Base-by-base conservation (phyloP, 2,329 filamentous ascomycete species). In the Aureobasidium sp. region DNA sequence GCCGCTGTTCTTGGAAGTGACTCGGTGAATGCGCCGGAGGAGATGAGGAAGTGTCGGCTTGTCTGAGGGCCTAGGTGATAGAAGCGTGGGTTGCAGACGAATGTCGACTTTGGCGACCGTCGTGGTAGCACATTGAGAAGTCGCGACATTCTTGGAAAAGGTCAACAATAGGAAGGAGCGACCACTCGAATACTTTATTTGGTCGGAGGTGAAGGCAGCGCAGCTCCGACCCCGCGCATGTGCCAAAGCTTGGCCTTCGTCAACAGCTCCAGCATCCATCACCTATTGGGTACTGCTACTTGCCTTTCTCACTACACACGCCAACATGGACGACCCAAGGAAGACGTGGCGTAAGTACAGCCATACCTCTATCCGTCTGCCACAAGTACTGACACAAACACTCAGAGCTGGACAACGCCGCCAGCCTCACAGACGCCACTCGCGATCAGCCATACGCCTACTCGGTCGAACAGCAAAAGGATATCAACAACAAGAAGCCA, bases 391-490 rank as follows among this genome's bases (percentile, higher is more conserved):
- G n/a, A 63, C 64, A 63, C 34, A 17, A 29, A 17, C 15, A 42
- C 52, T 2, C 71, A 96, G 93, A 96, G 82, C 84, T 94, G 72
- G 90, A 96, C 74, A 96, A 96, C 75, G 86, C 88, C 64, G 80
- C 78, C 76, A 83, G 87, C 72, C 84, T 97, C 64, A 86, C 96
- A 70, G 92, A 99, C 73, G 84, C 89, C 59, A 85, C 85, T 68
- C 89, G 91, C 70, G 94, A 99, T 76, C 91, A 91, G 49, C 90
- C 99, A 69, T 99, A 97, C 81, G 82, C 84, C 71, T 96, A 94
- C 79, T 84, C 91, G 67, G 74, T 80, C 65, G 80, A 80, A 2
- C 83, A 84, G 47, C 88, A 94, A 70, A 89, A 88, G 71, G 77
- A 81, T 41, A 82, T 89, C 67, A 82, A 81, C 65, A 77, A 82